Evolutionary conservation across 805 yeast genomes (phyloP), one percentile per base, ranked within the genome.

Genomic region (Candida chilensis): DNA sequence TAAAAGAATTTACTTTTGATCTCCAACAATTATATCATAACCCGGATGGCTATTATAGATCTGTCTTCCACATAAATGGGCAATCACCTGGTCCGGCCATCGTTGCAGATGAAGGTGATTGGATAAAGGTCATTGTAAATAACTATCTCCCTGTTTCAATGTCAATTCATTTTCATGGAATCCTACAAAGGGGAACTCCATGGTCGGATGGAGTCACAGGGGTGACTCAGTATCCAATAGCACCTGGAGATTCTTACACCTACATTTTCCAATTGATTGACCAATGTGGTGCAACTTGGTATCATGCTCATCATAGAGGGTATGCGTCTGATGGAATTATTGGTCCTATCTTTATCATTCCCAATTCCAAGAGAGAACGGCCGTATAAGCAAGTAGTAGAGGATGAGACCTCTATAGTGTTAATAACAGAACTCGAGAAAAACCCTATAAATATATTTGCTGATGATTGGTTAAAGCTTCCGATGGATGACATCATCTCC

Each of bases 271-370:
- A 56, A 12, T 45, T 56, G 3, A 35, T 28, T 12, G 49, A 50
- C 28, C 71, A 66, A 32, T 44, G 52, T 17, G 79, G 79, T 0
- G 61, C 75, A 1, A 64, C 50, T 31, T 72, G 78, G 78, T 72
- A 71, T 44, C 79, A 72, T 37, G 59, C 74, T 4, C 78, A 72
- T 31, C 54, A 50, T 32, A 44, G 57, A 7, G 63, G 66, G 2
- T 72, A 71, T 37, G 54, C 62, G 32, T 52, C 64, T 20, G 71
- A 67, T 35, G 77, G 77, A 1, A 40, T 72, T 4, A 50, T 56
- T 13, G 78, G 76, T 5, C 66, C 65, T 2, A 40, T 71, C 16
- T 53, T 68, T 17, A 47, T 64, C 5, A 67, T 63, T 30, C 63
- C 68, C 1, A 36, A 41, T 12, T 42, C 38, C 1, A 39, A 39